These are phyloP conservation scores for Fragaria iinumae DNA, from an alignment of 306 rosid genomes.

Conservation along the genomic window DNA sequence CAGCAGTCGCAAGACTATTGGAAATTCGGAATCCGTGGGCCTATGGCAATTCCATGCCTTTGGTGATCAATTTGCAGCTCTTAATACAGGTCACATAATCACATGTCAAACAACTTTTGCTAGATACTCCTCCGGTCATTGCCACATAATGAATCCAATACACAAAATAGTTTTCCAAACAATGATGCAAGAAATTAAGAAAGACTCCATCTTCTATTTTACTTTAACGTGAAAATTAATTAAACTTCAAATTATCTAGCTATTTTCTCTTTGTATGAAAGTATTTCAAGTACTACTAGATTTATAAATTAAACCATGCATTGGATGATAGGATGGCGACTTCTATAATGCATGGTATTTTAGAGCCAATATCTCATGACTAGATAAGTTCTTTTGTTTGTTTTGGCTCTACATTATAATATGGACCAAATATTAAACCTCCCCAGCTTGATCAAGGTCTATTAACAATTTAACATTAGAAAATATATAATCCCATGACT, in stretches of 20 bases:
- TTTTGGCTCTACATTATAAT: no score
- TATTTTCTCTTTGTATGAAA: no score
- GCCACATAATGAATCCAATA: slow-evolving; percentile 2
- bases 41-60: not conserved
- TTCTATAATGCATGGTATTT: no score
- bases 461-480: no score
- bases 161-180: not conserved
- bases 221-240: not conserved
- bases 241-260: not conserved
- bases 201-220: not conserved
- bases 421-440: no score
- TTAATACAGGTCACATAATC: not conserved
- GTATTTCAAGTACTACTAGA: no score
- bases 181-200: not conserved
- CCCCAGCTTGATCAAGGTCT: no score
- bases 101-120: not conserved
- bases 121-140: not conserved
- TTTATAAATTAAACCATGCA: no score
- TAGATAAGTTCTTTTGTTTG: no score
- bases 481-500: no score
- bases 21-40: not conserved
- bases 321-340: no score
- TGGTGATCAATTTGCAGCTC: not conserved
- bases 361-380: no score
- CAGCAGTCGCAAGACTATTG: not conserved